Conservation (phyloP, 805 yeast species). For the Komagataella mondaviorum region DNA sequence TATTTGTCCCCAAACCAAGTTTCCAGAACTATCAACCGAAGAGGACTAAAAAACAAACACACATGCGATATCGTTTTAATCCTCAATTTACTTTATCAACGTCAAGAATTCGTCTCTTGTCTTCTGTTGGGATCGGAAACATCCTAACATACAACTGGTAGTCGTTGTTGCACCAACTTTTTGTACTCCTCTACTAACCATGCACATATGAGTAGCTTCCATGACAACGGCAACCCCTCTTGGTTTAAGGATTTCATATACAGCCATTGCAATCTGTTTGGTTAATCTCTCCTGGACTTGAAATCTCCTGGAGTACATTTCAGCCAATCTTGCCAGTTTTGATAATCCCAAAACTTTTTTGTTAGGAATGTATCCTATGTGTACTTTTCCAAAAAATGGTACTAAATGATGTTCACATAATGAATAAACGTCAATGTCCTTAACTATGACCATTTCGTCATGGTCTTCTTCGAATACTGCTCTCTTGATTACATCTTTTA, state of each 20-base stretch:
- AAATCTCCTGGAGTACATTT: slow-evolving; percentile 88
- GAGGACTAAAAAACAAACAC: neutral
- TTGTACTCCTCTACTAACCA: slow-evolving; percentile 97
- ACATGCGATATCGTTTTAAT: slow-evolving; percentile 13
- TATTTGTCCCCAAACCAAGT: neutral
- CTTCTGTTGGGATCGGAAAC: slow-evolving; percentile 85
- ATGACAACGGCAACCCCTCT: slow-evolving; percentile 97
- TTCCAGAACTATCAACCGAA: neutral
- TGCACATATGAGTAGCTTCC: slow-evolving; percentile 97
- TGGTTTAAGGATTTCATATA: slow-evolving; percentile 82
- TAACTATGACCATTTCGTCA: slow-evolving; percentile 96
- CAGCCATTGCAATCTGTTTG: slow-evolving; percentile 94
- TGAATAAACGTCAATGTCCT: slow-evolving; percentile 85
- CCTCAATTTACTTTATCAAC: slow-evolving; percentile 40
- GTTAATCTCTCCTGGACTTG: slow-evolving; percentile 98
- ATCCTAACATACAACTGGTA: slow-evolving; percentile 95
- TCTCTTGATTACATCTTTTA: slow-evolving; percentile 80
- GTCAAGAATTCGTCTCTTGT: slow-evolving; percentile 94
- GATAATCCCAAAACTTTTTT: slow-evolving; percentile 85
- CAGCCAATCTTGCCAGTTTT: slow-evolving; percentile 90
- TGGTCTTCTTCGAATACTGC: slow-evolving; percentile 98
- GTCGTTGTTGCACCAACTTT: slow-evolving; percentile 89
- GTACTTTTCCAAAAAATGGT: slow-evolving; percentile 94
- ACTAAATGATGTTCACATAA: slow-evolving; percentile 97
- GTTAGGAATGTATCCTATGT: slow-evolving; percentile 95